These are phyloP conservation scores for Aspergillus sp. DNA, from an alignment of 2,329 filamentous ascomycete species.

Conservation along the genomic window DNA sequence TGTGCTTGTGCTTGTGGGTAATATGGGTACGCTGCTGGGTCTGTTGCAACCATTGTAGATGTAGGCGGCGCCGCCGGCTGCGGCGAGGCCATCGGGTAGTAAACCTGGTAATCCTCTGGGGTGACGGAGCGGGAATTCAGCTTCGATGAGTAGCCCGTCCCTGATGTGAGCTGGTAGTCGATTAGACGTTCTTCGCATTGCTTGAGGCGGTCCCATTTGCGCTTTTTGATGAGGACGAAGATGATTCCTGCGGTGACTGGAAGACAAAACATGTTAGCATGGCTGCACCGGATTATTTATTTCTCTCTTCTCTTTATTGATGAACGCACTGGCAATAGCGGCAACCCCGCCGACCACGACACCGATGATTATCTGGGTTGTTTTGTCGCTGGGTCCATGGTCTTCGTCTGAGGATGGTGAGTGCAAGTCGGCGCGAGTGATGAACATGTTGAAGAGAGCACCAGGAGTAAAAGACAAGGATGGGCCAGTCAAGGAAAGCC, in stretches of 20 bases:
- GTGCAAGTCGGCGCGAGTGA: not conserved
- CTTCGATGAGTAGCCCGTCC: not conserved
- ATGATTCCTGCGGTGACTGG: conserved; percentile 27
- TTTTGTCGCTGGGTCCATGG: conserved; percentile 1
- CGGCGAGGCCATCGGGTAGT: conserved; percentile 7
- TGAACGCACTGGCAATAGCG: conserved; percentile 25
- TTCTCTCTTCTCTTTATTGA: not conserved
- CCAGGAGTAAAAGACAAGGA: not conserved
- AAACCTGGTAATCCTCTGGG: conserved; percentile 3
- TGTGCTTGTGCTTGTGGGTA: not conserved
- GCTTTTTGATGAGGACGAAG: conserved; percentile 26
- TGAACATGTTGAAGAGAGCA: not conserved
- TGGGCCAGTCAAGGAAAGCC: not conserved
- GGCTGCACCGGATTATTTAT: not conserved
- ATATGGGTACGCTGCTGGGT: not conserved
- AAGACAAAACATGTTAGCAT: not conserved
- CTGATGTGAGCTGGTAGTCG: conserved; percentile 4
- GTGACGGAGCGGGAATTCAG: conserved; percentile 6
- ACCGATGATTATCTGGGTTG: conserved; percentile 27
- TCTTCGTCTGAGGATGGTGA: not conserved
- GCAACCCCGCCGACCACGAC: conserved; percentile 29
- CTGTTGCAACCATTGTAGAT: not conserved
- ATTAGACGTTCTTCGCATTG: conserved; percentile 21
- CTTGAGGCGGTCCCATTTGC: conserved; percentile 22
- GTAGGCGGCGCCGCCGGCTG: not conserved